Conservation (phyloP, 2,329 filamentous ascomycete genomes). For the Colletotrichum spinosum region DNA sequence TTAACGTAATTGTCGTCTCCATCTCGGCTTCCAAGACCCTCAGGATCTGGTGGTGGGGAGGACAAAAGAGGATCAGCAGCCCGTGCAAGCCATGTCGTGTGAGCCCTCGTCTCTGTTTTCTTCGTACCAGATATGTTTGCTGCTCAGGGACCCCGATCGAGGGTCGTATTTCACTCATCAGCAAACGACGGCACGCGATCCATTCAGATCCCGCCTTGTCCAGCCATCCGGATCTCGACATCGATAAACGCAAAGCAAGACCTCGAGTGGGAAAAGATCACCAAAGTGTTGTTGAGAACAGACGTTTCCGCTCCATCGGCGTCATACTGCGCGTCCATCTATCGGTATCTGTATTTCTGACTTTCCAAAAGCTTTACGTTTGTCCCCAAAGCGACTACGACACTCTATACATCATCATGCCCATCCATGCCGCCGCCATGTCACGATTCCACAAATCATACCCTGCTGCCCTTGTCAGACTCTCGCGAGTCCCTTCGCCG, state of each 20-base stretch:
- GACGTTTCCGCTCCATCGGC: too few relatives aligned
- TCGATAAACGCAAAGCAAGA: too few relatives aligned
- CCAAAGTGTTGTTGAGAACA: too few relatives aligned
- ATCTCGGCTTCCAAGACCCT: not conserved
- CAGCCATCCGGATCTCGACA: too few relatives aligned
- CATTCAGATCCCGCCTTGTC: too few relatives aligned
- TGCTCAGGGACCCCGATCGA: conserved; percentile 8
- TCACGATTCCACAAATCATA: not conserved
- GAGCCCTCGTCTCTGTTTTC: not conserved
- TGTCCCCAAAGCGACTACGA: not conserved
- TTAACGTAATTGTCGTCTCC: conserved; percentile 8
- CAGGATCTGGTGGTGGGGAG: too few relatives aligned
- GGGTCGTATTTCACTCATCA: not conserved
- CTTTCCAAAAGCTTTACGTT: not conserved
- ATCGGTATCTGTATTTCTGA: too few relatives aligned
- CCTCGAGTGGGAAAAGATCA: too few relatives aligned
- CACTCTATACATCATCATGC: not conserved
- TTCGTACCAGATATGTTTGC: not conserved
- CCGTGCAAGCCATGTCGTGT: conserved; percentile 14
- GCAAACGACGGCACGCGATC: too few relatives aligned
- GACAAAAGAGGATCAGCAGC: conserved; percentile 18
- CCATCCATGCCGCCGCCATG: not conserved
- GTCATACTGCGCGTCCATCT: too few relatives aligned
- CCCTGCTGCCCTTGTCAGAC: not conserved
- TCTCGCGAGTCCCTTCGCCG: conserved; percentile 20